Conservation (phyloP, 352 stramenopile species). For the Phytophthora capsici region DNA sequence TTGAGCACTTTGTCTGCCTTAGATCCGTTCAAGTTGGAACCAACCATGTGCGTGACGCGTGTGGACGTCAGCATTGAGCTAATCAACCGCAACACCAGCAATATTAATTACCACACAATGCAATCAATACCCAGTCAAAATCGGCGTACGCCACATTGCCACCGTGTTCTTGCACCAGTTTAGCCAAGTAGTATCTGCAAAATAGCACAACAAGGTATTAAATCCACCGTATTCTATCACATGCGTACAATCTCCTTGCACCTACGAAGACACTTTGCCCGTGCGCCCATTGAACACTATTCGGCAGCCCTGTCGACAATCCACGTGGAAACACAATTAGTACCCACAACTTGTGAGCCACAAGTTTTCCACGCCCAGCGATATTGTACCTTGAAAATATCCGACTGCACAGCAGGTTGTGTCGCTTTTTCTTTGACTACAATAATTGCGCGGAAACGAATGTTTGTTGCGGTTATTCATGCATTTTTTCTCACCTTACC, state of each 20-base stretch:
- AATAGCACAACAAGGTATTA: constrained; percentile 5
- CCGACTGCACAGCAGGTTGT: constrained; percentile 12
- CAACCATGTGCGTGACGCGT: constrained; percentile 85
- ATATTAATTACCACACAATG: too few species aligned
- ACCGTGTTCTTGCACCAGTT: constrained; percentile 79
- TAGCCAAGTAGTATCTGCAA: constrained; percentile 79
- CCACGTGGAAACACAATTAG: too few species aligned
- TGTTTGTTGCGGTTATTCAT: constrained; percentile 14
- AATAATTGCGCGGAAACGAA: constrained; percentile 6
- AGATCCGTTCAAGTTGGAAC: constrained; percentile 72
- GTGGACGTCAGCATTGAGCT: constrained; percentile 50
- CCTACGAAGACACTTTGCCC: constrained; percentile 82
- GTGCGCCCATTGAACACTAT: constrained; percentile 86
- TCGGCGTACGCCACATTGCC: constrained; percentile 66
- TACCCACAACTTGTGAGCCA: too few species aligned
- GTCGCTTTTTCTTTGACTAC: constrained; percentile 20
- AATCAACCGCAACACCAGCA: constrained; percentile 2
- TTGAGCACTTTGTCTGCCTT: constrained; percentile 80
- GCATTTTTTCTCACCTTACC: background rate
- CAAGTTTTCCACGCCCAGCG: too few species aligned
- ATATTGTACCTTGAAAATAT: constrained; percentile 62
- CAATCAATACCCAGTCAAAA: background rate
- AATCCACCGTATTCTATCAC: background rate
- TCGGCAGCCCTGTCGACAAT: constrained; percentile 62
- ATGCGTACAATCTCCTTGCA: constrained; percentile 1